Evolutionary conservation across 1,284 basidiomycete species (phyloP), one percentile per base, ranked within the genome.

Genomic region (Boletus semigastroideus): DNA sequence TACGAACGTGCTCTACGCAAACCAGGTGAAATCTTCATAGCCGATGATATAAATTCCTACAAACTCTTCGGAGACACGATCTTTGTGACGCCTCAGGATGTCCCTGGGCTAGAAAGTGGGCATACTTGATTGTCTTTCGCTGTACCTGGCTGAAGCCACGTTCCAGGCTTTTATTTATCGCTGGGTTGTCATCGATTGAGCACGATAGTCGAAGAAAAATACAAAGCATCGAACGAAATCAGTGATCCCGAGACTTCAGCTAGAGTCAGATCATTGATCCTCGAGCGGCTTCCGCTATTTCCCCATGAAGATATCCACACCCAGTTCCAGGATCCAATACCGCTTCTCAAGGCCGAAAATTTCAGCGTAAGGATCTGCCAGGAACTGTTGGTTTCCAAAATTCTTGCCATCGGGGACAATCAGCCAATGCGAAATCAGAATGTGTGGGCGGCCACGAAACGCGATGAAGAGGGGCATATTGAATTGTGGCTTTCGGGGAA

Each of bases 221-320:
- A 90, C 61, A 77, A 83, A 46, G 77, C 79, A 0, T 74, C 75
- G 2, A 67, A 61, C 4, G 84, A 87, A 62, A 66, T 83, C 17
- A 66, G 66, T 45, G 68, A 74, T 37, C 8, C 19, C 5, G 11
- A 20, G 17, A 73, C 77, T 25, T 78, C 82, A 0, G 59, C 61
- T 5, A 78, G 82, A 8, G 78, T 77, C 14, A 78, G 79, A 10
- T 59, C 72, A 1, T 74, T 92, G 39, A 82, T 95, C 2, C 71
- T 95, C n/a, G 89, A 97, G 70, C 78, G 95, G n/a, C 77, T 96
- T 14, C 92, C 93, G 0, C 76, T 98, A 25, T 98, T 98, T 74
- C 74, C 97, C 7, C 88, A 94, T 46, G 93, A 11, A 11, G 9
- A 96, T 60, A 83, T 82, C 1, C 84, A 90, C 63, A 77, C 77